A percentile compares a stretch with the other conserved stretches of the same genome.
Conservation (phyloP, 2,329 filamentous ascomycete genomes). For the Cordyceps javanica region DNA sequence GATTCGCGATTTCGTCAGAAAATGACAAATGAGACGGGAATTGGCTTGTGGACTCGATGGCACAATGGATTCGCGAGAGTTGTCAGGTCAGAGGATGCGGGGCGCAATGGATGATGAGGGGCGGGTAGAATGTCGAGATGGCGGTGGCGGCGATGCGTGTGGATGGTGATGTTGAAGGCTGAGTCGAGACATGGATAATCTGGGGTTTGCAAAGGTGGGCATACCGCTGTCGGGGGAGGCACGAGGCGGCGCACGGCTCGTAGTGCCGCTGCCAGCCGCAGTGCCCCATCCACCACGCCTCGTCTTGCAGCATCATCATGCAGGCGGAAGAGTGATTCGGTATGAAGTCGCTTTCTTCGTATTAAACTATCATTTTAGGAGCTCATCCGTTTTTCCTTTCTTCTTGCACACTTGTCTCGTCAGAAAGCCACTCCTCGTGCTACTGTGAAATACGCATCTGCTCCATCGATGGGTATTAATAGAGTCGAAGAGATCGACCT, state of each 20-base stretch:
- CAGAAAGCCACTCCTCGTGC: not conserved
- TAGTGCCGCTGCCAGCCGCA: slow-evolving; percentile 9
- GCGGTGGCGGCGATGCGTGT: not conserved
- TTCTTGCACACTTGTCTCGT: not conserved
- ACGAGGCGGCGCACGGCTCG: not conserved
- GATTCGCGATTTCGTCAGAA: no score
- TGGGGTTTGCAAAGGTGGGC: not conserved
- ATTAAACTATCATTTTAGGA: not conserved
- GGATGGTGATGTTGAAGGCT: not conserved
- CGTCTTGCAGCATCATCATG: not conserved
- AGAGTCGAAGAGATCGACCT: not conserved
- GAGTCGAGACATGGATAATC: slow-evolving; percentile 9
- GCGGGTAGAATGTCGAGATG: not conserved
- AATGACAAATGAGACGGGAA: no score
- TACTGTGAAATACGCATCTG: not conserved
- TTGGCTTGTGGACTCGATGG: not conserved
- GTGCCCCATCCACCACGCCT: not conserved
- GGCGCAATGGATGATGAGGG: not conserved
- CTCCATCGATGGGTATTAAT: not conserved
- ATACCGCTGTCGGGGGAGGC: not conserved
- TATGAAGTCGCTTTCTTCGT: not conserved
- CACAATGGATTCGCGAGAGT: not conserved
- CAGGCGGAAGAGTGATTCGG: not conserved
- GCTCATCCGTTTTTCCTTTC: not conserved
- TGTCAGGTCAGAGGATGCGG: not conserved